Conservation (phyloP, 192 early-diverging fungal genomes). For the Coemansia erecta region DNA sequence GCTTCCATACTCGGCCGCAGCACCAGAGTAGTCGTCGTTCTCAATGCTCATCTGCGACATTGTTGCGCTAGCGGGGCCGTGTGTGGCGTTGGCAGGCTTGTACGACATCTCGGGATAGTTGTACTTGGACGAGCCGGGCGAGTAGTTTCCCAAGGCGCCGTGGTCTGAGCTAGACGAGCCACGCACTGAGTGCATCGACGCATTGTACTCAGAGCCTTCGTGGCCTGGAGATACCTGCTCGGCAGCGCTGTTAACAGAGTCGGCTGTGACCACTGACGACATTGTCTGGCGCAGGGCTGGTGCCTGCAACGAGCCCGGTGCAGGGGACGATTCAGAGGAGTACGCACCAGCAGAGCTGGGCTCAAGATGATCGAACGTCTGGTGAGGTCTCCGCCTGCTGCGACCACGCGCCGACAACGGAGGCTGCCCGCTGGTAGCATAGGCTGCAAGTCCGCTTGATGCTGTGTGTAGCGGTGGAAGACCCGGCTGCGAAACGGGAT, state of each 20-base stretch:
- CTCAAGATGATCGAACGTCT: constrained; percentile 36
- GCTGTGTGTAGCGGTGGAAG: constrained; percentile 37
- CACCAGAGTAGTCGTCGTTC: not conserved
- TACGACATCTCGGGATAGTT: constrained; percentile 42
- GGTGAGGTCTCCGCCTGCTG: constrained; percentile 31
- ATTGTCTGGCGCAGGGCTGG: constrained; percentile 22
- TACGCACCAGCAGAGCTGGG: constrained; percentile 11
- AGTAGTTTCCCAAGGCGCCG: constrained; percentile 7
- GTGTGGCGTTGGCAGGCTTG: constrained; percentile 10
- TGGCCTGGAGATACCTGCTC: constrained; percentile 10
- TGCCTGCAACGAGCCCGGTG: constrained; percentile 5
- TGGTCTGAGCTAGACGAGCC: constrained; percentile 17
- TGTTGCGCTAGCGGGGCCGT: constrained; percentile 1
- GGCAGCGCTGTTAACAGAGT: constrained; percentile 7
- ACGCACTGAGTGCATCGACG: constrained; percentile 19
- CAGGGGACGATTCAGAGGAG: constrained; percentile 26
- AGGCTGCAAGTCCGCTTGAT: constrained; percentile 25
- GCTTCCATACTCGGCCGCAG: constrained; percentile 3
- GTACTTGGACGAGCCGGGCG: constrained; percentile 22
- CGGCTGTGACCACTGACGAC: constrained; percentile 19
- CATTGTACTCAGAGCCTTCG: constrained; percentile 15
- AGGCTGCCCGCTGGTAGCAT: constrained; percentile 18
- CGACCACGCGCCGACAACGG: constrained; percentile 30
- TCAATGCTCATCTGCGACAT: not conserved
- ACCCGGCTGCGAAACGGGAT: constrained; percentile 45